These are phyloP conservation scores for Penicillium sp. DNA, from an alignment of 2,329 filamentous ascomycete genomes.

Conservation along the genomic window DNA sequence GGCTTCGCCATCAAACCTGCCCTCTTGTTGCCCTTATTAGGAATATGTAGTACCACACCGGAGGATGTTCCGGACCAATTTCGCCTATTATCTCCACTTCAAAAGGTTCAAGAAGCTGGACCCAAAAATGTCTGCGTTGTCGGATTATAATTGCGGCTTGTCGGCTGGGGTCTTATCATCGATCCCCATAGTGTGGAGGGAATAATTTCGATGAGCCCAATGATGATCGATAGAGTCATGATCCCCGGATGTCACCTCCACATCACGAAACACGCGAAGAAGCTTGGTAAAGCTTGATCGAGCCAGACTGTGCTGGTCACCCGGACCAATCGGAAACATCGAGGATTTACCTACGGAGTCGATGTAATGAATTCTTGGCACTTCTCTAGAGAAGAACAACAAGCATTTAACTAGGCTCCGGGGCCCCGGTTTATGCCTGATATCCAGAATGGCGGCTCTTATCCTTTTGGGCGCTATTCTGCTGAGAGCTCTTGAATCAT, in stretches of 20 bases:
- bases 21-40: background rate
- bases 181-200: conserved; percentile 10
- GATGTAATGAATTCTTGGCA: background rate
- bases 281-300: conserved; percentile 12
- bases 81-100: background rate
- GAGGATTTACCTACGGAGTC: background rate
- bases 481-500: background rate
- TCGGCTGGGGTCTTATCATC: background rate
- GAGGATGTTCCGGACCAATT: conserved; percentile 1
- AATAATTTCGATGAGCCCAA: conserved; percentile 3
- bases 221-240: conserved; percentile 20
- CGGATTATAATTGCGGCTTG: conserved; percentile 19
- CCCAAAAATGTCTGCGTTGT: background rate
- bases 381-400: background rate
- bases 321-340: conserved; percentile 23
- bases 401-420: conserved; percentile 3
- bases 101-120: background rate
- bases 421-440: background rate
- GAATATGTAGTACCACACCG: background rate
- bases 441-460: background rate
- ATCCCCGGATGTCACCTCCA: conserved; percentile 27
- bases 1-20: background rate
- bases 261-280: conserved; percentile 13
- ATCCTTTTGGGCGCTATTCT: background rate
- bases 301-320: conserved; percentile 3